Conservation (phyloP, 805 yeast genomes). For the Pichia scutulata region DNA sequence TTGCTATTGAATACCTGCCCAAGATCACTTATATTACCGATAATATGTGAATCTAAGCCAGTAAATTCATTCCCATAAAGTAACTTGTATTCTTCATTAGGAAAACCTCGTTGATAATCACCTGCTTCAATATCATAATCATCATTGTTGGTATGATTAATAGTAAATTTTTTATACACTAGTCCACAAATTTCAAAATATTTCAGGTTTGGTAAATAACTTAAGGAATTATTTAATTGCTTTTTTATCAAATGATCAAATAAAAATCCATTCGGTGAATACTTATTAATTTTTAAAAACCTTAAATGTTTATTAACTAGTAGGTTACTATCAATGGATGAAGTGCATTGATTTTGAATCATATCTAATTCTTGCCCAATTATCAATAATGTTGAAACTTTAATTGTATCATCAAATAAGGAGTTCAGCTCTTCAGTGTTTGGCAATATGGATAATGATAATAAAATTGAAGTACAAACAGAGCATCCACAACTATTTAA, state of each 20-base stretch:
- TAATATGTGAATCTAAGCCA: slow-evolving; percentile 16
- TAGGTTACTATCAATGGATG: slow-evolving; percentile 6
- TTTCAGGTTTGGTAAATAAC: slow-evolving; percentile 15
- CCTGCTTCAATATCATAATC: not conserved
- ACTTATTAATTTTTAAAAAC: slow-evolving; percentile 12
- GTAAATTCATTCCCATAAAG: slow-evolving; percentile 20
- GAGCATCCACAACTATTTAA: slow-evolving; percentile 21
- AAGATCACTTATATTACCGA: slow-evolving; percentile 22
- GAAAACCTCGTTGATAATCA: not conserved
- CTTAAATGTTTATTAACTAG: slow-evolving; percentile 13
- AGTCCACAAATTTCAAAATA: slow-evolving; percentile 28
- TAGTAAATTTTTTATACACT: slow-evolving; percentile 15
- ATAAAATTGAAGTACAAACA: slow-evolving; percentile 15
- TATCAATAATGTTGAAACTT: slow-evolving; percentile 26
- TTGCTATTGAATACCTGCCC: slow-evolving; percentile 21
- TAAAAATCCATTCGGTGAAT: slow-evolving; percentile 17
- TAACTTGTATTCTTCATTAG: slow-evolving; percentile 12
- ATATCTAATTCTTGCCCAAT: slow-evolving; percentile 26
- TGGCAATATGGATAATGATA: slow-evolving; percentile 2
- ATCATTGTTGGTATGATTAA: not conserved
- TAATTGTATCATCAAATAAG: slow-evolving; percentile 21
- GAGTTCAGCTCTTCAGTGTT: not conserved
- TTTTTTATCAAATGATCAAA: slow-evolving; percentile 24
- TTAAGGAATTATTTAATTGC: slow-evolving; percentile 21
- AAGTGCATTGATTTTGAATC: slow-evolving; percentile 12